Evolutionary conservation across 169 alveolate species (phyloP), one percentile per base, ranked within the genome.

Genomic region (Theileria annulata): DNA sequence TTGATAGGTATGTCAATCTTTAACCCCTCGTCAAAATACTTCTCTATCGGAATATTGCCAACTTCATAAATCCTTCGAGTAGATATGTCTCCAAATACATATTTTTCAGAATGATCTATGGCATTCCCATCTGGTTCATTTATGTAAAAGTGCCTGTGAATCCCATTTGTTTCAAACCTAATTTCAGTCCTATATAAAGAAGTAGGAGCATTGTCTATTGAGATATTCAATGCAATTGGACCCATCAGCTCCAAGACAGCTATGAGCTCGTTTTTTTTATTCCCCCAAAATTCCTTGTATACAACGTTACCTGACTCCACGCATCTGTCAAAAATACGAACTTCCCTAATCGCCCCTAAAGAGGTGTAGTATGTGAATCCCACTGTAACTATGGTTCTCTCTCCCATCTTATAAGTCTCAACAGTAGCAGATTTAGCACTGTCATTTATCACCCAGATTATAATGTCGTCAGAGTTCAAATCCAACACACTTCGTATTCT

Each of bases 151-250:
- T 62, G 25, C 37, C 13, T 62, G 71, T 62, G 42, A 23, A 27
- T n/a, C 1, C 71, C 71, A 0, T 62, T 62, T 30, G 23, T 3
- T 9, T 62, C 71, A 28, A n/a, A 35, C 37, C 37, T n/a, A 6
- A 62, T 62, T 19, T 21, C 31, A 31, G 33, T 19, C 8, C 37
- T n/a, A 10, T 62, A 62, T 2, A 62, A 31, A 2, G 23, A 27
- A 23, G 71, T 62, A 10, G 71, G 37, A 28, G 33, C 71, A 15
- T 62, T 37, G 31, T 62, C 25, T 62, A 62, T 27, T 30, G 71
- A 15, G 51, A 62, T 37, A 47, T 30, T 21, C 25, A 62, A 17
- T 62, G 25, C 37, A 6, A 62, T 21, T 62, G 71, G 71, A 6
- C 37, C 48, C 21, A 15, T 62, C 1, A 15, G 48, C 37, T 62